These are phyloP conservation scores for Candida sakaeoensis DNA, from an alignment of 805 yeast genomes.

Conservation along the genomic window DNA sequence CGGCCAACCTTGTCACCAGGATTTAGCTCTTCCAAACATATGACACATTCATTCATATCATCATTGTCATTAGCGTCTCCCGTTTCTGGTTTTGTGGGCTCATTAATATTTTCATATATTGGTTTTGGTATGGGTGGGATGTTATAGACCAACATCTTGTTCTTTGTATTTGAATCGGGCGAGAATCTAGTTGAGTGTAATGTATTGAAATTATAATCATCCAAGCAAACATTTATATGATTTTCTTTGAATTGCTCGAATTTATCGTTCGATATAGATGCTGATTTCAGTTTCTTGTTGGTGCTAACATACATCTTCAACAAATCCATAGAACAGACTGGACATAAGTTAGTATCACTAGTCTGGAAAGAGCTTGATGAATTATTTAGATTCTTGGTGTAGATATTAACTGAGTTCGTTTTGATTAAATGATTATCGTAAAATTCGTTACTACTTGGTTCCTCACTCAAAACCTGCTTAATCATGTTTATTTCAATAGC, in stretches of 20 bases:
- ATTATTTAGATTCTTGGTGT: conserved; percentile 2
- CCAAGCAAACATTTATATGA: conserved; percentile 73
- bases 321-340: conserved; percentile 36
- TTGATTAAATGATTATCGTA: conserved; percentile 17
- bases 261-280: conserved; percentile 16
- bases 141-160: conserved; percentile 82
- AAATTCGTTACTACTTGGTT: neutral
- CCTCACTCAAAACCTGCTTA: conserved; percentile 30
- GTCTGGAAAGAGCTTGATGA: conserved; percentile 2
- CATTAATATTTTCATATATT: conserved; percentile 27
- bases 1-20: conserved; percentile 91
- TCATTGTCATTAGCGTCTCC: too few species aligned
- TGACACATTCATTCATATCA: conserved; percentile 55
- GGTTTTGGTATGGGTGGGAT: conserved; percentile 47
- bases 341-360: conserved; percentile 36
- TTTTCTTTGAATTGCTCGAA: conserved; percentile 46
- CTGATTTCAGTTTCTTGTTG: conserved; percentile 11
- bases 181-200: conserved; percentile 44
- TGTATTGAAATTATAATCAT: conserved; percentile 63
- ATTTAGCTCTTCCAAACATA: conserved; percentile 83
- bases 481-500: conserved; percentile 56
- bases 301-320: conserved; percentile 17
- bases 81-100: neutral
- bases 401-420: conserved; percentile 7
- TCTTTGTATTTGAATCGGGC: conserved; percentile 39